Base-by-base conservation (phyloP, 169 alveolate species). In the Eimeria necatrix region DNA sequence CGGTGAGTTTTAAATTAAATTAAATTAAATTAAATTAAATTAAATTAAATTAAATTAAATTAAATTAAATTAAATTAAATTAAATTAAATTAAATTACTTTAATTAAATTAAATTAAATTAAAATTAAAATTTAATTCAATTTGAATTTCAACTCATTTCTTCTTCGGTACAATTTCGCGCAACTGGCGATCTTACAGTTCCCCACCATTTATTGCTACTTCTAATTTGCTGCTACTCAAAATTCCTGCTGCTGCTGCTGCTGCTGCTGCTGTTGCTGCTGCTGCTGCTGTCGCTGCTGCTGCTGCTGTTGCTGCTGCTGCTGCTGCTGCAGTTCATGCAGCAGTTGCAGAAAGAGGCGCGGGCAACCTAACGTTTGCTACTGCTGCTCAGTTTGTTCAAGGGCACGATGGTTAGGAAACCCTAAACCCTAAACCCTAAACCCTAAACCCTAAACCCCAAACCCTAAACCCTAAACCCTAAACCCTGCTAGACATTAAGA, bases 1-100 rank as follows among this genome's bases (percentile, higher is more conserved):
- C 26, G 94, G 94, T 89, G 7, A 51, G 94, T 18, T 16, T 68
- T 32, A 59, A n/a, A 14, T 14, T 14, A 14, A 59, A 59, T n/a
- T 14, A 4, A 14, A 59, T 59, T 59, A 2, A 59, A 59, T 14
- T n/a, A 1, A 59, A 4, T n/a, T 2, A 2, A 14, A 4, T 59
- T 4, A 59, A 59, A 59, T 1, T 2, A 59, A 59, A 1, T n/a
- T n/a, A n/a, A n/a, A n/a, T n/a, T n/a, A n/a, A n/a, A n/a, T n/a
- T n/a, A n/a, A n/a, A n/a, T n/a, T n/a, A n/a, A n/a, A n/a, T n/a
- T n/a, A n/a, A n/a, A n/a, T n/a, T n/a, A n/a, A n/a, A n/a, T n/a
- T n/a, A n/a, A n/a, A n/a, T n/a, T n/a, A n/a, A n/a, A n/a, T n/a
- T n/a, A 2, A 59, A 59, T 1, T 4, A 4, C 10, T 59, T 59